Percentiles rank a stretch among this genome's conserved stretches.
These are phyloP conservation scores for Nemania diffusa DNA, from an alignment of 2,329 filamentous ascomycete species.

Conservation along the genomic window DNA sequence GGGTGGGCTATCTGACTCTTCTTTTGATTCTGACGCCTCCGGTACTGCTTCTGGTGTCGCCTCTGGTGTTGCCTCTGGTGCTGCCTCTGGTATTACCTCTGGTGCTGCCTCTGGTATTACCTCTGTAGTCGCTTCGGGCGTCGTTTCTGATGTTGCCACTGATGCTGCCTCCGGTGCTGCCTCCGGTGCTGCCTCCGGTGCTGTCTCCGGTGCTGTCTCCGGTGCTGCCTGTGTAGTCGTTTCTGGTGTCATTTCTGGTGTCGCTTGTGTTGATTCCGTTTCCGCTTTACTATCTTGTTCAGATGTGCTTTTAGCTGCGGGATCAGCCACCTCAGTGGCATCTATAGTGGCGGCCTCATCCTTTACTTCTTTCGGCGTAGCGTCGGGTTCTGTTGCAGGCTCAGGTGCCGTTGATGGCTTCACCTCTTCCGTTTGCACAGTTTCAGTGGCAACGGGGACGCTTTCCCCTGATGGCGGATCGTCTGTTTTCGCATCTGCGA, in stretches of 20 bases:
- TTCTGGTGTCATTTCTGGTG: conserved; percentile 1
- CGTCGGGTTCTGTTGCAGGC: conserved; percentile 20
- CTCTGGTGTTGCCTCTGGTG: conserved; percentile 5
- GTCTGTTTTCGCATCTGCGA: conserved; percentile 22
- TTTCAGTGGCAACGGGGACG: conserved; percentile 1
- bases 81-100: too few species aligned
- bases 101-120: too few species aligned
- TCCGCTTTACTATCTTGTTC: conserved; percentile 6
- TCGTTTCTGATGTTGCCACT: too few species aligned
- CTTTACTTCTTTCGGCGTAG: conserved; percentile 26
- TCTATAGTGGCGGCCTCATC: conserved; percentile 24
- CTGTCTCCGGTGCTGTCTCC: background rate
- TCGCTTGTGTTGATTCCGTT: background rate
- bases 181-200: too few species aligned
- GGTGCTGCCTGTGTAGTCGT: background rate
- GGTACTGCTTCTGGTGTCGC: background rate
- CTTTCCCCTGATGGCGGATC: conserved; percentile 17
- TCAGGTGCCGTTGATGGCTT: conserved; percentile 27
- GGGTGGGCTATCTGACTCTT: conserved; percentile 8
- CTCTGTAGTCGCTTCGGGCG: too few species aligned
- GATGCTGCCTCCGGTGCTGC: too few species aligned
- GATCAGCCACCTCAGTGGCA: conserved; percentile 6
- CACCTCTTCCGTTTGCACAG: conserved; percentile 26
- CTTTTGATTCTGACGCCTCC: conserved; percentile 6
- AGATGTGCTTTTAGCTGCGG: background rate